Percentiles rank a stretch among this genome's conserved stretches.
phyloP scores from a whole-genome alignment of 2,329 filamentous ascomycete genomes.

The Scolecobasidium constrictum region DNA sequence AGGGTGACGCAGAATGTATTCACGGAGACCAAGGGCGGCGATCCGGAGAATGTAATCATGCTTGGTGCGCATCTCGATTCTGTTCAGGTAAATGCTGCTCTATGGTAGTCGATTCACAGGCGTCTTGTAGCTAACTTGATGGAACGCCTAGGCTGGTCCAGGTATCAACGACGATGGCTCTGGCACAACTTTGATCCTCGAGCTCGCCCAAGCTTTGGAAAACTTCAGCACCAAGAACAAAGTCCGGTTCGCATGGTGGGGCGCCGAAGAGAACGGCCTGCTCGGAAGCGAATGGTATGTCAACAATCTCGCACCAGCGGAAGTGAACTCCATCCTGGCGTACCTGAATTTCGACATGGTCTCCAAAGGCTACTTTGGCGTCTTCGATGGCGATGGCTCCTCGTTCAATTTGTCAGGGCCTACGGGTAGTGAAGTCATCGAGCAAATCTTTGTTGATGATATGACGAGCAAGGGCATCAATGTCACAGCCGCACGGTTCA shows the following conservation, averaged over 20 bases:
- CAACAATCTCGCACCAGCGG: conserved; percentile 40
- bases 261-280: conserved; percentile 55
- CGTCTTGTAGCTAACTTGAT: no score
- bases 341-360: conserved; percentile 66
- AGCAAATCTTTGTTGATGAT: conserved; percentile 21
- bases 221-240: conserved; percentile 52
- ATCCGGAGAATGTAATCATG: conserved; percentile 54
- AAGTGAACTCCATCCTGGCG: conserved; percentile 51
- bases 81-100: no score
- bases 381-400: conserved; percentile 22
- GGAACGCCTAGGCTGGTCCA: conserved; percentile 51
- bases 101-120: no score
- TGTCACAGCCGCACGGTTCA: conserved; percentile 19
- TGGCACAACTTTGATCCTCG: conserved; percentile 42
- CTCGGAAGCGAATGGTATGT: conserved; percentile 47
- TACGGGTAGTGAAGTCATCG: conserved; percentile 23
- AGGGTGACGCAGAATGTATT: conserved; percentile 50
- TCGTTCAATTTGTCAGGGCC: conserved; percentile 15
- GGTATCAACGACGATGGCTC: conserved; percentile 39
- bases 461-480: conserved; percentile 17
- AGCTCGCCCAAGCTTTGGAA: conserved; percentile 49
- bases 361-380: conserved; percentile 23
- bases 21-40: conserved; percentile 49
- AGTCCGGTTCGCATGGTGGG: conserved; percentile 58
- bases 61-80: conserved; percentile 55